Evolutionary conservation across 106 monocot genomes (phyloP), one percentile per base, ranked within the genome.

Genomic region (Alisma plantagoaquatica): DNA sequence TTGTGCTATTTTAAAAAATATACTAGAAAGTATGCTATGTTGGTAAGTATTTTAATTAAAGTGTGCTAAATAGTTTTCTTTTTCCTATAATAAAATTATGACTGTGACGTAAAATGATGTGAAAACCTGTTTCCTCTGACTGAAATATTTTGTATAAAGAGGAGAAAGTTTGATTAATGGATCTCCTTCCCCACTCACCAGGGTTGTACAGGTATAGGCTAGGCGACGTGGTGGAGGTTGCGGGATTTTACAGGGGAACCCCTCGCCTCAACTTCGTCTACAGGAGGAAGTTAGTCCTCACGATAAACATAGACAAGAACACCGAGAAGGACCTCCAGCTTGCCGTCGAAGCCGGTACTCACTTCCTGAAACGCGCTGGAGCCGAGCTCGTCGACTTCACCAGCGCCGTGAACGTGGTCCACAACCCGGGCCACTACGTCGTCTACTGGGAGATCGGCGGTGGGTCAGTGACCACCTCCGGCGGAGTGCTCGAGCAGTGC

Each of bases 281-380:
- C 70, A 43, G 82, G 60, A 43, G 82, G 23, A 77, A 73, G 51
- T 54, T 83, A n/a, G 53, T 83, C n/a, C 57, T 83, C 14, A 67
- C 69, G n/a, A 44, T 83, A 12, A 83, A 74, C 70, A 83, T 76
- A 29, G 82, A 83, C 55, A 83, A 83, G 62, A 83, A 54, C 63
- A 83, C 82, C 1, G 77, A 83, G 69, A 73, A 46, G 63, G 82
- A 83, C 63, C 70, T 83, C 7, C 77, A 83, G 49, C 18, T 83
- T 23, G 82, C 30, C 9, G 82, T 83, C 16, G 82, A 83, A 48
- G 49, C 27, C 16, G 73, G 51, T 4, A 41, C 56, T 43, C 52
- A 19, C 3, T 58, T 74, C 12, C 56, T 83, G 7, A 51, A 45
- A 50, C 18, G 27, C 4, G 25, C 28, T 14, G 38, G 31, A 24